A percentile compares a stretch with the other conserved stretches of the same genome.
phyloP scores from a whole-genome alignment of 495 filamentous ascomycete species.

The Coniosporium apollinis region DNA sequence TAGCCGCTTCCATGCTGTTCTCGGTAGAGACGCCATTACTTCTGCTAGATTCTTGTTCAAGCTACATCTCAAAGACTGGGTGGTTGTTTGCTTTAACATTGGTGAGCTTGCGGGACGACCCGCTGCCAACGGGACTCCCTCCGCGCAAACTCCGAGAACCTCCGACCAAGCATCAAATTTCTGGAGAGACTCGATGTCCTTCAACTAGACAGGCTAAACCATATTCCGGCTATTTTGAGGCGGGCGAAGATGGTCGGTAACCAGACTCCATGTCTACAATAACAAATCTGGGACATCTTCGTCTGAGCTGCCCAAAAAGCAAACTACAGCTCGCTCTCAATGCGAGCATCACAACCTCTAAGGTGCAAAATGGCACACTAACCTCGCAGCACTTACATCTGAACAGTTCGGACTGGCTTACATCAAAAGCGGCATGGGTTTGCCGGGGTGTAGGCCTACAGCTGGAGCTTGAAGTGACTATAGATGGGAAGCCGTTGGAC shows the following conservation, averaged over 20 bases:
- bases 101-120: too few species aligned
- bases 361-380: constrained; percentile 1
- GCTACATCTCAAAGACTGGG: background rate
- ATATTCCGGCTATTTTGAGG: too few species aligned
- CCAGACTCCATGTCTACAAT: constrained; percentile 10
- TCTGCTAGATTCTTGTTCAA: background rate
- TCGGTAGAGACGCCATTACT: background rate
- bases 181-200: too few species aligned
- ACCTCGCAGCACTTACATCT: constrained; percentile 4
- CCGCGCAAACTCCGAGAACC: too few species aligned
- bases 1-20: background rate
- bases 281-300: constrained; percentile 15
- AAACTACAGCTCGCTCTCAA: constrained; percentile 10
- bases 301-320: constrained; percentile 10
- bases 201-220: too few species aligned
- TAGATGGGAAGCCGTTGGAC: constrained; percentile 5
- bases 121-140: too few species aligned
- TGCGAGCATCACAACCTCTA: constrained; percentile 8
- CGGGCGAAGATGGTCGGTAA: too few species aligned
- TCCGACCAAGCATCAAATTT: too few species aligned
- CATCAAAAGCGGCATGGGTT: constrained; percentile 11
- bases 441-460: constrained; percentile 13
- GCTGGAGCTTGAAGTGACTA: constrained; percentile 10
- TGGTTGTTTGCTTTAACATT: too few species aligned
- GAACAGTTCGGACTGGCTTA: constrained; percentile 4